A percentile compares a stretch with the other conserved stretches of the same genome.
These are phyloP conservation scores for Calycina marina DNA, from an alignment of 2,329 filamentous ascomycete species.

Conservation along the genomic window DNA sequence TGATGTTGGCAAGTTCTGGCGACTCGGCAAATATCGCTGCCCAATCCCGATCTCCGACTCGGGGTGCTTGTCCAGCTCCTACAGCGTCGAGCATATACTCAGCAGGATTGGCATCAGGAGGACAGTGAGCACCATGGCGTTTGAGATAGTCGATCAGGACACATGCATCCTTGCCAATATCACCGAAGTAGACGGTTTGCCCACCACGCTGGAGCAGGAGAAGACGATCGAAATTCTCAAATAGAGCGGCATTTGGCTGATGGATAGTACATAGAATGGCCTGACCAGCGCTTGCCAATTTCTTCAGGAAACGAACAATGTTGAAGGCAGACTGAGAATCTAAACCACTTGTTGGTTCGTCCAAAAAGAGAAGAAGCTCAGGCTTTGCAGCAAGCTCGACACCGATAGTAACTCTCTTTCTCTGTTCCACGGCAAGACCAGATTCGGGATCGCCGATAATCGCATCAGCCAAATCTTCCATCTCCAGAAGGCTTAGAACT, in stretches of 20 bases:
- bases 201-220: conserved; percentile 53
- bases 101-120: conserved; percentile 37
- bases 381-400: conserved; percentile 61
- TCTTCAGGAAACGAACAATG: conserved; percentile 54
- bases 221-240: conserved; percentile 62
- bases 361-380: conserved; percentile 51
- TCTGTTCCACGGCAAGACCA: conserved; percentile 25
- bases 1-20: conserved; percentile 38
- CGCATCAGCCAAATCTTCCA: conserved; percentile 36
- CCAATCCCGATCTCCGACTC: conserved; percentile 51
- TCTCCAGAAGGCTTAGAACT: conserved; percentile 49
- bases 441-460: conserved; percentile 2
- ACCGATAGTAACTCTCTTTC: conserved; percentile 59
- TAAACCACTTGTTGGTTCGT: conserved; percentile 57
- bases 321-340: conserved; percentile 56
- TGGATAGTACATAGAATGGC: conserved; percentile 64
- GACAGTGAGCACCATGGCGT: conserved; percentile 34
- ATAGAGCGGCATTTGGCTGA: conserved; percentile 53
- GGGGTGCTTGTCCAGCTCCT: conserved; percentile 43
- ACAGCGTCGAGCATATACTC: conserved; percentile 52
- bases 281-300: conserved; percentile 50
- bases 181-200: conserved; percentile 58
- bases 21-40: conserved; percentile 46
- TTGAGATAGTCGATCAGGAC: conserved; percentile 35
- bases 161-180: conserved; percentile 47